A percentile compares a stretch with the other conserved stretches of the same genome.
phyloP scores from a whole-genome alignment of 1,284 basidiomycete genomes.

The Leccinum glutinopallens region DNA sequence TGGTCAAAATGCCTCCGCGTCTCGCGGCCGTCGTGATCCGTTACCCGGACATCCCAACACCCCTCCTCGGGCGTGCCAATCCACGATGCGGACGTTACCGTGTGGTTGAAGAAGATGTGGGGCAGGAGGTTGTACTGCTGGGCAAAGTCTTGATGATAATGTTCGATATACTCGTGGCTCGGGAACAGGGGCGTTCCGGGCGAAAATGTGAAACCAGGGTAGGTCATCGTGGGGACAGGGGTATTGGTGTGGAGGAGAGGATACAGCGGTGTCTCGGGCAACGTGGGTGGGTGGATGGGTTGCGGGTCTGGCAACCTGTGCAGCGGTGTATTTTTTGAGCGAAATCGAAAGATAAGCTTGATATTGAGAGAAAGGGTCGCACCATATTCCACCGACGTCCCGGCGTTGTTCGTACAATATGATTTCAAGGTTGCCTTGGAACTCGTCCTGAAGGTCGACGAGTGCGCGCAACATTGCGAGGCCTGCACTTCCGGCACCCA shows the following conservation, averaged over 20 bases:
- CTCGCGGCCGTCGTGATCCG: conserved; percentile 20
- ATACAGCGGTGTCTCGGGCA: conserved; percentile 59
- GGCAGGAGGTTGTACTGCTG: conserved; percentile 40
- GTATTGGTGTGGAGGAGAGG: conserved; percentile 57
- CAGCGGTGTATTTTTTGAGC: neutral
- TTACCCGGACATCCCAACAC: conserved; percentile 45
- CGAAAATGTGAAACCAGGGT: conserved; percentile 52
- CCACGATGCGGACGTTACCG: conserved; percentile 50
- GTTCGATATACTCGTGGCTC: conserved; percentile 46
- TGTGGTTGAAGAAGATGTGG: conserved; percentile 47
- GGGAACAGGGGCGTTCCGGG: conserved; percentile 53
- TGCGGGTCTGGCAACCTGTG: conserved; percentile 47
- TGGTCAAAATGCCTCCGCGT: conserved; percentile 45
- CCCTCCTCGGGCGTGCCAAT: conserved; percentile 42
- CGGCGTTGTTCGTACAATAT: conserved; percentile 54
- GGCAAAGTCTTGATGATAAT: conserved; percentile 50
- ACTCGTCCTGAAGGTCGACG: conserved; percentile 46
- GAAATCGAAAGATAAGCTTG: neutral
- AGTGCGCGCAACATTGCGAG: conserved; percentile 53
- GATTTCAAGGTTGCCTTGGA: conserved; percentile 45
- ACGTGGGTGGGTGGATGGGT: conserved; percentile 42
- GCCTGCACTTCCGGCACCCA: conserved; percentile 56
- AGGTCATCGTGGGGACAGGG: conserved; percentile 55
- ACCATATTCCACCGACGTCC: conserved; percentile 56
- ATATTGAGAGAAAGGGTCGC: neutral